Base-by-base conservation (phyloP, 495 filamentous ascomycete genomes). In the Darksidea phi region DNA sequence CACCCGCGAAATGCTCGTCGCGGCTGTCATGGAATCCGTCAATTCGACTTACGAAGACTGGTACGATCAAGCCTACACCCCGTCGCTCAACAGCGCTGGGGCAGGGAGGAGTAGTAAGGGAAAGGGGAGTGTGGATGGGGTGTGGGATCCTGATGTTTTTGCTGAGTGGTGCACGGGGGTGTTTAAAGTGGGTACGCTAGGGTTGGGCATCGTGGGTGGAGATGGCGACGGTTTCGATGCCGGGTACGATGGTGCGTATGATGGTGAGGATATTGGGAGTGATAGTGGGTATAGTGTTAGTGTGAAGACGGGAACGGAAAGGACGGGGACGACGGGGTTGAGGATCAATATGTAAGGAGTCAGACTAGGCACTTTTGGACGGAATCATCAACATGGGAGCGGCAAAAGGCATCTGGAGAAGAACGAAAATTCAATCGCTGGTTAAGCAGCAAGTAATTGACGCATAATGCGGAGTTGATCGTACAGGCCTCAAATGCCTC, bases 41-140 rank as follows among this genome's bases (percentile, higher is more conserved):
- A 48, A 63, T 5, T 32, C 63, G 64, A 57, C 42, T 10, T 77
- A 77, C 47, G 72, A 76, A 49, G 73, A 73, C 23, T 76, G 72
- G 59, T 72, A 67, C 45, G 66, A 63, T 57, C 68, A 46, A 15
- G 48, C 21, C 20, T 76, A 53, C 77, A 79, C 67, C 73, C 69
- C 32, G 72, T 74, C 38, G 71, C 72, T 2, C 75, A 75, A 66
- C 18, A 10, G 15, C 26, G 79, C 78, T 64, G 78, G 77, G 0
- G 69, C 72, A 55, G 63, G 70, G 13, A 64, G 78, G 28, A 83
- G 78, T 65, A 80, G 73, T 67, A 86, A 86, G 61, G 80, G 82
- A 7, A 87, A 88, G 70, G 81, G 80, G 6, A 73, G 80, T 43
- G 82, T 84, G 61, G 84, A 87, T 71, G 71, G 70, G 46, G 60